Conservation (phyloP, 2,329 filamentous ascomycete species). For the Cercospora brassicicola region DNA sequence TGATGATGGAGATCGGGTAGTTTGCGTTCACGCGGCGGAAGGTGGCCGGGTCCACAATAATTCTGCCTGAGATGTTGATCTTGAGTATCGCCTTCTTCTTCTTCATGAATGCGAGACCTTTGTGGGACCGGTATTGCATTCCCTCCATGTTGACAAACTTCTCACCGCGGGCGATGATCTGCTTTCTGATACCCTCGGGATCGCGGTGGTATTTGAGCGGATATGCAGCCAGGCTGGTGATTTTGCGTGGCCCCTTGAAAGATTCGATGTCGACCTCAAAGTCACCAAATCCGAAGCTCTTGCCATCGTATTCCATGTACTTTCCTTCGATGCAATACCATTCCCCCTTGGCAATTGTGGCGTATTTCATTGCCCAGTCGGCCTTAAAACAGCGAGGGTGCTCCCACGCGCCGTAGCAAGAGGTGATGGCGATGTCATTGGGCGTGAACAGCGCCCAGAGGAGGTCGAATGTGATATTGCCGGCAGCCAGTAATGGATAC, state of each 20-base stretch:
- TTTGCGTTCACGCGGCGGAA: slow-evolving; percentile 85
- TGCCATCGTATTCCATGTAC: slow-evolving; percentile 87
- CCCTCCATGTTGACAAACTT: slow-evolving; percentile 80
- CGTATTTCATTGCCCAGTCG: slow-evolving; percentile 70
- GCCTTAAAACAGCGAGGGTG: slow-evolving; percentile 82
- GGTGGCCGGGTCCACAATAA: slow-evolving; percentile 83
- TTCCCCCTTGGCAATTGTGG: slow-evolving; percentile 67
- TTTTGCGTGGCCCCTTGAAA: slow-evolving; percentile 81
- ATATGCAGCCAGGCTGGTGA: slow-evolving; percentile 73
- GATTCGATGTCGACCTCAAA: slow-evolving; percentile 67
- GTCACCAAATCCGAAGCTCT: slow-evolving; percentile 74
- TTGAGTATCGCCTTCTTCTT: slow-evolving; percentile 73
- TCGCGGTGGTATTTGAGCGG: slow-evolving; percentile 79
- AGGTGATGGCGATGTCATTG: slow-evolving; percentile 72
- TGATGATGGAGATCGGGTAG: slow-evolving; percentile 73
- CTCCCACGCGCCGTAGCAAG: slow-evolving; percentile 73
- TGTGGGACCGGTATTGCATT: slow-evolving; percentile 78
- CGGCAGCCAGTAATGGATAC: slow-evolving; percentile 75
- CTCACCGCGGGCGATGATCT: slow-evolving; percentile 77
- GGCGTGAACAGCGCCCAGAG: slow-evolving; percentile 89
- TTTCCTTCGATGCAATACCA: slow-evolving; percentile 75
- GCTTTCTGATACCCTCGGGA: slow-evolving; percentile 61
- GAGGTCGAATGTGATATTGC: slow-evolving; percentile 84
- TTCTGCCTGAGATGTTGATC: slow-evolving; percentile 79
- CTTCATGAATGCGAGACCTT: slow-evolving; percentile 83